Conservation (phyloP, 176 grass and related monocot species). For the Rhipidocladum racemiflorum region DNA sequence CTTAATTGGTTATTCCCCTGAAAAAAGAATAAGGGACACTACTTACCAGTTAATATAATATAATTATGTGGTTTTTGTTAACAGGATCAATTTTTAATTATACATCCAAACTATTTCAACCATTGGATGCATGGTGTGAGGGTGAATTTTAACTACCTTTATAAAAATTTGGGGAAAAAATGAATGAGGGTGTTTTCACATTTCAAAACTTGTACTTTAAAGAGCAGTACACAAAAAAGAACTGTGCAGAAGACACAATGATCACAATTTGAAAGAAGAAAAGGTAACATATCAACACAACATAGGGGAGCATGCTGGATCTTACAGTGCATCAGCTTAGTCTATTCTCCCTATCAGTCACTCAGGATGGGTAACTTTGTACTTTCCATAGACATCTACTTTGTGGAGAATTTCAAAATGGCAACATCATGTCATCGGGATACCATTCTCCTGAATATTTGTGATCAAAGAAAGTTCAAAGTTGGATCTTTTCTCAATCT, state of each 20-base stretch:
- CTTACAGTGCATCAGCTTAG: background rate
- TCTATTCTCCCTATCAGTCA: background rate
- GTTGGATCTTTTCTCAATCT: background rate
- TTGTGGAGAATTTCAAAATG: background rate
- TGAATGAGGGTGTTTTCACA: background rate
- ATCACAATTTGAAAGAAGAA: background rate
- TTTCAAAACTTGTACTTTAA: background rate
- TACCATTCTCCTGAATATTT: slow-evolving; percentile 1
- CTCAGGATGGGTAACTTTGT: background rate
- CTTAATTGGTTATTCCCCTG: background rate
- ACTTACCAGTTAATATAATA: background rate
- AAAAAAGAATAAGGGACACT: background rate
- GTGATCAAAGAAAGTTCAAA: background rate
- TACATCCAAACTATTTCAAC: background rate
- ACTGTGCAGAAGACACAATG: background rate
- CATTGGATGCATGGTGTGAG: background rate
- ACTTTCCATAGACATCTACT: background rate
- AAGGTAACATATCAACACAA: background rate
- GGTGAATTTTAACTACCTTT: background rate
- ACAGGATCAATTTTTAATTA: background rate
- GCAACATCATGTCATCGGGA: background rate
- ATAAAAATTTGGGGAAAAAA: background rate
- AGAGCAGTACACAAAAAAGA: background rate
- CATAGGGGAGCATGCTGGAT: background rate
- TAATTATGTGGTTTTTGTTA: background rate